Conservation (phyloP, 2,329 filamentous ascomycete species). For the Colletotrichum godetiae region DNA sequence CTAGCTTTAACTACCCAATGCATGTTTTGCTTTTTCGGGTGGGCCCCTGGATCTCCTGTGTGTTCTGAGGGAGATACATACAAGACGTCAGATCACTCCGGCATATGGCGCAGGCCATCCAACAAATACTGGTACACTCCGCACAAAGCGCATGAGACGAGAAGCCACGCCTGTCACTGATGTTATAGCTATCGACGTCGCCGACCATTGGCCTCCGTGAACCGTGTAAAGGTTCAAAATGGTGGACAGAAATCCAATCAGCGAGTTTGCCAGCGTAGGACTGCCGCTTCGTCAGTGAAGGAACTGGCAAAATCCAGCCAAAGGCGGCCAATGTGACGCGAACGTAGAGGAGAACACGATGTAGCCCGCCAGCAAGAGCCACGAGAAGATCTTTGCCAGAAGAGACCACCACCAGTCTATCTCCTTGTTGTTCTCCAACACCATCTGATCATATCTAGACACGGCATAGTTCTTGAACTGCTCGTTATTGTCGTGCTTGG, state of each 20-base stretch:
- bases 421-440: neutral
- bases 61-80: no score
- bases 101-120: no score
- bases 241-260: neutral
- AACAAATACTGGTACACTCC: neutral
- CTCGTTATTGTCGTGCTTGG: neutral
- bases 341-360: neutral
- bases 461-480: neutral
- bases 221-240: constrained; percentile 4
- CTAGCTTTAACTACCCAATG: no score
- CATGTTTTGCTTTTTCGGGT: no score
- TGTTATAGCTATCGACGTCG: no score
- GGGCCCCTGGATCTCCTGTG: no score
- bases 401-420: neutral
- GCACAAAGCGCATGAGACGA: neutral
- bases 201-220: neutral
- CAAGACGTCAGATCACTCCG: no score
- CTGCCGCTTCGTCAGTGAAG: neutral
- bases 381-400: neutral
- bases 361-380: neutral
- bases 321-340: neutral
- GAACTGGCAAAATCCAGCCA: no score
- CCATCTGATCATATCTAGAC: neutral
- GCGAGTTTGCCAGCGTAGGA: neutral
- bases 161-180: no score